Evolutionary conservation across 768 basidiomycete species (phyloP), one percentile per base, ranked within the genome.

Genomic region (Rhizopogon vulgaris): DNA sequence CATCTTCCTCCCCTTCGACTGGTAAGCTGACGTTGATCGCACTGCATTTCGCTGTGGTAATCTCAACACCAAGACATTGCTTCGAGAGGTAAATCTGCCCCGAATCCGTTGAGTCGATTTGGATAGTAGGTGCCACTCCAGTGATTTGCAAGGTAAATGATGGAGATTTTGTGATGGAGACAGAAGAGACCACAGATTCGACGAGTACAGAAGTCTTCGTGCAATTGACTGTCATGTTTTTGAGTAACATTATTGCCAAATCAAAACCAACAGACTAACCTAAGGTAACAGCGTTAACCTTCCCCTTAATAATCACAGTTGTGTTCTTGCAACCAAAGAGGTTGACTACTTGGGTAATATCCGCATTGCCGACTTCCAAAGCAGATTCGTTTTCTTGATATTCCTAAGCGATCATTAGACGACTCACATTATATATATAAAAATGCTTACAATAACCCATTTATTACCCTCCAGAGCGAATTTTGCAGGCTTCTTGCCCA

Each of bases 51-150:
- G 92, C 87, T 0, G 94, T 95, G 27, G 90, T 90, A 60, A 99
- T 87, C 71, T 97, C 94, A 9, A 83, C 78, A 51, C 67, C 78
- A 47, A 97, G 74, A 58, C 86, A 87, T 11, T 79, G 83, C 63
- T 85, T 87, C 22, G 91, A 94, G 37, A 99, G 79, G 71, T 90
- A 99, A 58, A 99, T 84, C 66, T 93, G 90, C 5, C 96, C 96
- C 6, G 89, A 90, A 69, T 98, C 96, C 12, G 93, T 95, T 14
- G 87, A 85, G 69, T 99, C 96, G 17, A 99, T 71, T 62, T 94
- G 90, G 53, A 99, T 82, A 58, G 93, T 98, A 1, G 96, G 95
- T 30, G 88, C 89, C 1, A 76, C 72, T 25, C 95, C 95, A 2
- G 86, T 90, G 58, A 99, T 84, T 69, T 99, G 95, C 38, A 98